Base-by-base conservation (phyloP, 805 yeast species). In the Barnettozyma sucrosica region DNA sequence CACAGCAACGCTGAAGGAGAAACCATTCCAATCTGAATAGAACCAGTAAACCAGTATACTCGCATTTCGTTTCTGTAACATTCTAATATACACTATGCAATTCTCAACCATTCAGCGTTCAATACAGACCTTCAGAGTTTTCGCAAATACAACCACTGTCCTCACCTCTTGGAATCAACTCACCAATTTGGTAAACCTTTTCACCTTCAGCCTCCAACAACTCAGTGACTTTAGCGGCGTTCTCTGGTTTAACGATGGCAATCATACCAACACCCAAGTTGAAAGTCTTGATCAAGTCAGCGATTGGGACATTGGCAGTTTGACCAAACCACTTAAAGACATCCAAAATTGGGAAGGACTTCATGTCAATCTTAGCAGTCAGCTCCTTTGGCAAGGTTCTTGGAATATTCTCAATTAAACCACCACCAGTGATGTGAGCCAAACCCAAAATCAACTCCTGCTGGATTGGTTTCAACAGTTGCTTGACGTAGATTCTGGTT, bases 371-470 rank as follows among this genome's bases (percentile, higher is more conserved):
- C 55, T 72, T 73, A 13, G 97, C 99, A 58, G 83, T 82, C 52
- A 93, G 71, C 57, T 80, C 67, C 49, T 78, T 69, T 49, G 99
- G 99, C 52, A 93, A 74, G 18, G 96, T 93, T 65, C 99, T 81
- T 46, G 99, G 99, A 49, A 92, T 81, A 67, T 93, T 93, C 68
- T 93, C 99, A 25, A 93, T 83, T 46, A 93, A 74, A 45, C 99
- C 99, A 66, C 99, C 99, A 52, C 99, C 99, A 21, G 99, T 93
- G 61, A 93, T 93, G 62, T 93, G 96, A 3, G 99, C 96, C 63
- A 93, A 76, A 50, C 97, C 99, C 47, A 89, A 73, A 42, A 92
- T 63, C 48, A 85, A 69, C 30, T 75, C 82, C 59, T 84, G 73
- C 58, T 75, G 77, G 53, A 90, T 76, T 2, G 87, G 80, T 42